Evolutionary conservation across 805 yeast species (phyloP).

Genomic region (Metschnikowia colocasiae): DNA sequence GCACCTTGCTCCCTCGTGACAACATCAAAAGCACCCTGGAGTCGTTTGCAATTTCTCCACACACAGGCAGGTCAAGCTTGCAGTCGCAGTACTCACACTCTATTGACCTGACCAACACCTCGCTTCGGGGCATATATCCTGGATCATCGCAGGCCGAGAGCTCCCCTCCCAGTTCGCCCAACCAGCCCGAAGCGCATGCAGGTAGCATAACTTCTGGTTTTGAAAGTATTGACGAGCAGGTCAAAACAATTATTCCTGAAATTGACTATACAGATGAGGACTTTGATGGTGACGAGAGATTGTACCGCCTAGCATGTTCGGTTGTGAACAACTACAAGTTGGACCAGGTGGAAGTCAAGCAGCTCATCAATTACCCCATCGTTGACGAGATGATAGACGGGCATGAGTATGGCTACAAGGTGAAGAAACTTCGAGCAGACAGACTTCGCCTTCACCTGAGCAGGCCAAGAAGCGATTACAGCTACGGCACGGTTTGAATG

Average conservation of each 20-base stretch:
- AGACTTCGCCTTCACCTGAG: slow-evolving; percentile 12
- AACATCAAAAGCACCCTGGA: slow-evolving; percentile 29
- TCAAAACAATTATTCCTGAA: slow-evolving; percentile 18
- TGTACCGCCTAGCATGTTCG: slow-evolving; percentile 29
- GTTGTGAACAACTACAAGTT: slow-evolving; percentile 21
- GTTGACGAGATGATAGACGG: slow-evolving; percentile 40
- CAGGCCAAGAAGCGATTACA: background rate
- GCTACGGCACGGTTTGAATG: slow-evolving; percentile 19
- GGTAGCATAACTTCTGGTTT: background rate
- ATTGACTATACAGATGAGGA: slow-evolving; percentile 31
- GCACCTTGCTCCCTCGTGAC: slow-evolving; percentile 2
- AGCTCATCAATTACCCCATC: slow-evolving; percentile 39
- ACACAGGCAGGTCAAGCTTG: slow-evolving; percentile 3
- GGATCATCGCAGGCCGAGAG: slow-evolving; percentile 24
- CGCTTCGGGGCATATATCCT: slow-evolving; percentile 30
- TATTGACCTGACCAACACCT: slow-evolving; percentile 28
- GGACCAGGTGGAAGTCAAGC: slow-evolving; percentile 32
- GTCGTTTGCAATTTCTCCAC: slow-evolving; percentile 18
- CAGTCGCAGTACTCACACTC: slow-evolving; percentile 24
- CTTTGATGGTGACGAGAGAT: slow-evolving; percentile 37
- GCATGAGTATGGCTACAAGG: slow-evolving; percentile 41
- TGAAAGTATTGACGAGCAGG: slow-evolving; percentile 21
- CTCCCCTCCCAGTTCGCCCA: slow-evolving; percentile 23
- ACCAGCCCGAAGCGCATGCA: background rate
- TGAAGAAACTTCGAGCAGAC: slow-evolving; percentile 33